Base-by-base conservation (phyloP, 202 grass and related monocot species). In the Setaria italica region DNA sequence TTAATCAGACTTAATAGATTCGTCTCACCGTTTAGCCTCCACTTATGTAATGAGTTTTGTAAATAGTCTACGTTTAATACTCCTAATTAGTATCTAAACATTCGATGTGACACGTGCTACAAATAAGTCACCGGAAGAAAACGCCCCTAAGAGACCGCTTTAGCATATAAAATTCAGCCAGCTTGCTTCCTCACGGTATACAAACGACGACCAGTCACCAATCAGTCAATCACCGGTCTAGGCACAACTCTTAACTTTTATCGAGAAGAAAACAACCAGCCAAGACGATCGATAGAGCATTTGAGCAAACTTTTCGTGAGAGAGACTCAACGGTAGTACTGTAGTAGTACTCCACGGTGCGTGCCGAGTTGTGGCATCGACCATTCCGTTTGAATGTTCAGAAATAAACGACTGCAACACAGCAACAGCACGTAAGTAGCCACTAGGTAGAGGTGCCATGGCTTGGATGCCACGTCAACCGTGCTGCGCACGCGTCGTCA, bases 91-190 rank as follows among this genome's bases (percentile, higher is more conserved):
- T n/a, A n/a, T n/a, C n/a, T n/a, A n/a, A n/a, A n/a, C n/a, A n/a
- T n/a, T n/a, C n/a, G n/a, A n/a, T n/a, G n/a, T n/a, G n/a, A n/a
- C n/a, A n/a, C n/a, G n/a, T n/a, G n/a, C n/a, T n/a, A n/a, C n/a
- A n/a, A n/a, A n/a, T n/a, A n/a, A n/a, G n/a, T n/a, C n/a, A n/a
- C n/a, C n/a, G n/a, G n/a, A n/a, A n/a, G n/a, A n/a, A n/a, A n/a
- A n/a, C n/a, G n/a, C n/a, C n/a, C n/a, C n/a, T n/a, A 25, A 25
- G 25, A 25, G 25, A 76, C n/a, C 8, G 46, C 9, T 51, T 51
- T 49, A 12, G 47, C 51, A 9, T 49, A 14, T 35, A 74, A n/a
- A 71, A 69, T 89, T 76, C 32, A 9, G 34, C 9, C 71, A 81
- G 79, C 30, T 67, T 59, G 75, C 59, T 32, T 16, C 9, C 54